Conservation (phyloP, 2,329 filamentous ascomycete species). For the Corniculantispora saksenae region DNA sequence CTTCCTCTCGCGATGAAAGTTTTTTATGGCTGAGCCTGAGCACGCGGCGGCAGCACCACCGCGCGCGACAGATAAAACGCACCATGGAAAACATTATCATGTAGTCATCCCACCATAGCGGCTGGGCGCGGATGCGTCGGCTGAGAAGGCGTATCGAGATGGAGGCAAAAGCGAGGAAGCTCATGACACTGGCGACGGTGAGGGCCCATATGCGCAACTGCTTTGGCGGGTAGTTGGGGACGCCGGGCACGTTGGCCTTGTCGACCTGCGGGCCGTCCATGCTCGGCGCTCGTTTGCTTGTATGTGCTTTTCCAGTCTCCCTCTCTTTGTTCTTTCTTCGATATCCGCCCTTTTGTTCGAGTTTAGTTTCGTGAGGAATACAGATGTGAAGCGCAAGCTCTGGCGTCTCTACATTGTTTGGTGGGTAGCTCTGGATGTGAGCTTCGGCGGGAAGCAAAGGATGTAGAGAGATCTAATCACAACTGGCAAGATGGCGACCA, state of each 20-base stretch:
- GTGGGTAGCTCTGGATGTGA: neutral
- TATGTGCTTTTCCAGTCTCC: neutral
- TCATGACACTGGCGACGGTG: constrained; percentile 30
- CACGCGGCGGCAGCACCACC: neutral
- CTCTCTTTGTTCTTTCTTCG: neutral
- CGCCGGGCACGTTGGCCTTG: constrained; percentile 7
- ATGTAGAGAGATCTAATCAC: neutral
- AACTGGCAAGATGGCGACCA: neutral
- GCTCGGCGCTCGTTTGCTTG: neutral
- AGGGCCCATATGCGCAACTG: constrained; percentile 1
- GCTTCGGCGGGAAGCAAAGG: neutral
- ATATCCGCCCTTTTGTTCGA: neutral
- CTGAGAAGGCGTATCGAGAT: constrained; percentile 43
- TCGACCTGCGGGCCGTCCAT: neutral
- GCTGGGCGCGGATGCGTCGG: constrained; percentile 43
- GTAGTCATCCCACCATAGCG: constrained; percentile 53
- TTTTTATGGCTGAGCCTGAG: neutral
- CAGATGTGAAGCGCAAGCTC: neutral
- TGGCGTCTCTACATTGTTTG: neutral
- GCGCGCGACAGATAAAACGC: neutral
- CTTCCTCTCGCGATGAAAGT: neutral
- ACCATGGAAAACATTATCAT: constrained; percentile 51
- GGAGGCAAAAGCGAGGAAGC: constrained; percentile 39
- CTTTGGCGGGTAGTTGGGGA: constrained; percentile 6
- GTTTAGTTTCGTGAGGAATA: neutral